phyloP scores from a whole-genome alignment of 2,329 filamentous ascomycete species.

The Fusarium buharicum region DNA sequence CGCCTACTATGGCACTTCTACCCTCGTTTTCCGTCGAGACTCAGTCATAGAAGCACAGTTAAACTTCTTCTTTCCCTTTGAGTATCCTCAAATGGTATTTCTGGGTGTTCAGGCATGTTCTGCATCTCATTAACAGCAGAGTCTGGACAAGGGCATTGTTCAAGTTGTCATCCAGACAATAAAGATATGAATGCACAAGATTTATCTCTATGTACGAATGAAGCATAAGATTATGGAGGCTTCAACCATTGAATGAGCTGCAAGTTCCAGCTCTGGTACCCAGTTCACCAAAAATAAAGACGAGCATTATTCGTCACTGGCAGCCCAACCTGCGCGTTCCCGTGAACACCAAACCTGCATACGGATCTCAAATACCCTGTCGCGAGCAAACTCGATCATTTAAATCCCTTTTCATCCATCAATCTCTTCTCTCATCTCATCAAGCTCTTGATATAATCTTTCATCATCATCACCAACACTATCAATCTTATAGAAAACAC shows the following conservation, averaged over 20 bases:
- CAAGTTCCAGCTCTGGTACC: neutral
- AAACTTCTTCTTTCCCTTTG: too few species aligned
- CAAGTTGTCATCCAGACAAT: too few species aligned
- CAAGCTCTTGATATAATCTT: neutral
- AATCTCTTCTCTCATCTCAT: neutral
- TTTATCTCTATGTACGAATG: neutral
- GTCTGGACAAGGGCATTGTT: too few species aligned
- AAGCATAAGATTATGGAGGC: fast-evolving
- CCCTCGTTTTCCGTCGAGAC: too few species aligned
- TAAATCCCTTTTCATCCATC: neutral
- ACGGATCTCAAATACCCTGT: neutral
- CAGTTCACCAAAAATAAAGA: neutral
- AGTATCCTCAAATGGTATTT: too few species aligned
- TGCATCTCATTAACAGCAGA: too few species aligned
- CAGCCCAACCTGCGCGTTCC: neutral
- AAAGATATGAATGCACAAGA: neutral
- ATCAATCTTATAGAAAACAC: neutral
- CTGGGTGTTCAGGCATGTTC: too few species aligned
- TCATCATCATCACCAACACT: neutral
- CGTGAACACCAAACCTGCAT: neutral
- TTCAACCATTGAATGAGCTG: fast-evolving
- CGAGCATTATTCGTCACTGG: neutral
- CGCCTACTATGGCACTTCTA: neutral
- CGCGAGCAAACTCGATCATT: neutral
- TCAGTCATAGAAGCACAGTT: too few species aligned